A percentile compares a stretch with the other conserved stretches of the same genome.
Evolutionary conservation across 441 rosid genomes (phyloP).

Genomic region (Brassica hybrid): DNA sequence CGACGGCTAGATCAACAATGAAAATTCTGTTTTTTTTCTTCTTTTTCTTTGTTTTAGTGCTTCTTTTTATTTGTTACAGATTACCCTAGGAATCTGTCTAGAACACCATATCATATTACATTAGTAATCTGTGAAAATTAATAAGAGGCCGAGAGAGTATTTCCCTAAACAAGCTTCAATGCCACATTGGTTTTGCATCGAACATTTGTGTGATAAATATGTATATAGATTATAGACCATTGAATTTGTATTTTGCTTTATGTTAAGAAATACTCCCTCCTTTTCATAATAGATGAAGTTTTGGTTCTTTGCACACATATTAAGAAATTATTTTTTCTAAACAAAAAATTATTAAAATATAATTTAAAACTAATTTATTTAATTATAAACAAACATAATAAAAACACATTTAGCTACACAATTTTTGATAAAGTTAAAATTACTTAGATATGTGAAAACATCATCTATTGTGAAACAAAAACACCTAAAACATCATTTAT

Average conservation of each 20-base stretch:
- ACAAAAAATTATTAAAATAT: too few relatives aligned
- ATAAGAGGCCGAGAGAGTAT: background rate
- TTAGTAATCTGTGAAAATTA: background rate
- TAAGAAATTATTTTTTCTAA: too few relatives aligned
- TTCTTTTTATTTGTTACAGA: background rate
- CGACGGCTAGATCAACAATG: conserved; percentile 22
- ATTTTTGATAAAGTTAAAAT: too few relatives aligned
- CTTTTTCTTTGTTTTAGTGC: background rate
- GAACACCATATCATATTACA: too few relatives aligned
- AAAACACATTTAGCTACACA: too few relatives aligned
- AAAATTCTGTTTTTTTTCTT: background rate
- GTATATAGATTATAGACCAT: background rate
- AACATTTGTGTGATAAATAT: background rate
- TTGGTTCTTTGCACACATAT: too few relatives aligned
- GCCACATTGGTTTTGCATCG: background rate
- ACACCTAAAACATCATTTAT: too few relatives aligned
- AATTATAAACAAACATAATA: too few relatives aligned
- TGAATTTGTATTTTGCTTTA: background rate
- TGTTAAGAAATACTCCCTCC: background rate
- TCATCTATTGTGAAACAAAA: too few relatives aligned
- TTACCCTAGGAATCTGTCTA: background rate
- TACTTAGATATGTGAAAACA: too few relatives aligned
- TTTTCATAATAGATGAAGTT: too few relatives aligned
- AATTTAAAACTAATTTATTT: too few relatives aligned
- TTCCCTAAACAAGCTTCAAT: conserved; percentile 5